Base-by-base conservation (phyloP, 2,329 filamentous ascomycete genomes). In the Tolypocladium endophyticum region DNA sequence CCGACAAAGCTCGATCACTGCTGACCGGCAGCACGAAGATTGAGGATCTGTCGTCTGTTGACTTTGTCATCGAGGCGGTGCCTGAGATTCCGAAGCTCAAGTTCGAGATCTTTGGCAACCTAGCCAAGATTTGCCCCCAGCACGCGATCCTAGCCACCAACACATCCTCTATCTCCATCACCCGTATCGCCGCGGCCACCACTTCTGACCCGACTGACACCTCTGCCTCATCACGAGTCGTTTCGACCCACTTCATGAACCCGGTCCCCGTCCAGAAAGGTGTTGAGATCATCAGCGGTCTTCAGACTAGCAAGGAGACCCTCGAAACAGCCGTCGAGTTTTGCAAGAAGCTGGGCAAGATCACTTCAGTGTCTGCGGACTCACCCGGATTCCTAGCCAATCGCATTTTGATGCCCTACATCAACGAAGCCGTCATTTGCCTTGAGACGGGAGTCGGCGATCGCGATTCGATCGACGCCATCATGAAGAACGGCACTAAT, bases 201-300 rank as follows among this genome's bases (percentile, higher is more conserved):
- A 88, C 86, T 33, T 79, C 80, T 59, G 85, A 96, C 70, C 88
- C 91, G 0, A 93, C 79, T 23, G 89, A 96, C 69, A 86, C 90
- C 30, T 87, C 87, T 52, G 89, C 87, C 47, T 88, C 90, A 52
- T 93, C 91, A 7, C 88, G 94, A 55, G 94, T 99, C 12, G 86
- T 99, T 59, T 91, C 90, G 57, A 97, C 94, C 20, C 94, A 99
- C 75, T 99, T 99, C 76, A 99, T 99, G 94, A 99, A 99, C 79
- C 94, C 94, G 0, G 94, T 99, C 0, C 94, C 94, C 2, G 78
- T 99, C 38, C 94, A 97, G 72, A 96, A 96, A 75, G 94, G 94
- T 58, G 94, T 99, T 6, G 94, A 99, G 77, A 97, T 99, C 69
- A 97, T 99, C 72, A 87, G 89, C 57, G 94, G 92, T 36, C 80